Evolutionary conservation across 371 early-diverging fungal genomes (phyloP).

Genomic region (Vairimorpha necatrix): DNA sequence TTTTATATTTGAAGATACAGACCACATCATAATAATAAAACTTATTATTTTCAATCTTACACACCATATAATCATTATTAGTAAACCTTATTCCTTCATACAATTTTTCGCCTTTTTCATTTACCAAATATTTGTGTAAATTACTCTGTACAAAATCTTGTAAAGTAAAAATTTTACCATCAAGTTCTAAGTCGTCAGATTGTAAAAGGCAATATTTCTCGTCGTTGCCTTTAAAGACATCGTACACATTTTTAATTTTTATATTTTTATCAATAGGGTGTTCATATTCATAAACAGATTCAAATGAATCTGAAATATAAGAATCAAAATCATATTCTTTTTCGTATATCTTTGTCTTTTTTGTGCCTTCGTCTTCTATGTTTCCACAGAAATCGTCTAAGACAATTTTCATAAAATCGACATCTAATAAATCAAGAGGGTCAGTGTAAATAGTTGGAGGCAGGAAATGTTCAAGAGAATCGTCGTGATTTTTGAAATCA

Average conservation of each 20-base stretch:
- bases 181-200: background rate
- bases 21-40: constrained; percentile 14
- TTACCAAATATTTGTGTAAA: constrained; percentile 4
- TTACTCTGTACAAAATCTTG: constrained; percentile 5
- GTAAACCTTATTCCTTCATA: constrained; percentile 5
- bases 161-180: background rate
- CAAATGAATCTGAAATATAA: constrained; percentile 40
- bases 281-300: constrained; percentile 20
- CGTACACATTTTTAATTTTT: constrained; percentile 20
- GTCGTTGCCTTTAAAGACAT: constrained; percentile 2
- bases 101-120: background rate
- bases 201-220: background rate
- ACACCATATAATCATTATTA: constrained; percentile 8
- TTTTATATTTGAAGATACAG: background rate
- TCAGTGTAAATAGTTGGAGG: constrained; percentile 34
- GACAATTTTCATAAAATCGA: constrained; percentile 35
- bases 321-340: constrained; percentile 31
- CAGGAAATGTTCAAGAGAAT: constrained; percentile 16
- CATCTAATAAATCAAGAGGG: constrained; percentile 27
- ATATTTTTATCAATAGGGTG: constrained; percentile 30
- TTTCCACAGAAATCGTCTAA: background rate
- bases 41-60: constrained; percentile 7
- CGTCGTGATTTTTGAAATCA: constrained; percentile 36
- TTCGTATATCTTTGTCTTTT: constrained; percentile 18
- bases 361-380: constrained; percentile 19